Base-by-base conservation (phyloP, 2,329 filamentous ascomycete genomes). In the Botrytis fragariae region DNA sequence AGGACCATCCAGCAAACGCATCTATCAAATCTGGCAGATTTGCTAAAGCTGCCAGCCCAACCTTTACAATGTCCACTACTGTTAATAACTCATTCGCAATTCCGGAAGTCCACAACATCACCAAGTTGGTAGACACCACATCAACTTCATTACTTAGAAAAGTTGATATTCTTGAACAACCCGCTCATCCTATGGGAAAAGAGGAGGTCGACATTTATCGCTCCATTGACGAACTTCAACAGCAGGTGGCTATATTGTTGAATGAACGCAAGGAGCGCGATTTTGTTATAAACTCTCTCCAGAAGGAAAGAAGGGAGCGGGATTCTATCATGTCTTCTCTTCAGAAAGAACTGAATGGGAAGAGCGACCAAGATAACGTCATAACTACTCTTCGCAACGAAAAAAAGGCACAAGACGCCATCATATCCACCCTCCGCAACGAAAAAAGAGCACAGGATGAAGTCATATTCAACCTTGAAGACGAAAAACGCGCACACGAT, bases 1-100 rank as follows among this genome's bases (percentile, higher is more conserved):
- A 68, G 25, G 65, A 68, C 4, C 65, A 68, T 29, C 65, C 65
- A 68, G 48, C 65, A 39, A 68, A 57, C 48, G 39, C 48, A 57
- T 68, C 65, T 9, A 32, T 57, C 35, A 51, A 48, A 29, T 68
- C 65, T 32, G 65, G 25, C 48, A 68, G 54, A 42, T 37, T 42
- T 39, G 35, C 65, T 22, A 68, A 68, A 57, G 65, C 65, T 42
- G 48, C 65, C 29, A 68, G 65, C 48, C 65, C 65, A 32, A 68
- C 65, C 8, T 68, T 68, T n/a, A 68, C 65, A 54, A 68, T 68
- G 65, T 68, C 65, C n/a, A 68, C 65, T 9, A 68, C 65, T 25
- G 65, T 57, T 16, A 68, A 68, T 6, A 48, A 48, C 39, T 68
- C 65, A 68, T 68, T 68, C 18, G 48, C 65, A 29, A 54, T 68